Evolutionary conservation across 345 rosid species (phyloP), one percentile per base, ranked within the genome.

Genomic region (Arabidopsis thaliana): DNA sequence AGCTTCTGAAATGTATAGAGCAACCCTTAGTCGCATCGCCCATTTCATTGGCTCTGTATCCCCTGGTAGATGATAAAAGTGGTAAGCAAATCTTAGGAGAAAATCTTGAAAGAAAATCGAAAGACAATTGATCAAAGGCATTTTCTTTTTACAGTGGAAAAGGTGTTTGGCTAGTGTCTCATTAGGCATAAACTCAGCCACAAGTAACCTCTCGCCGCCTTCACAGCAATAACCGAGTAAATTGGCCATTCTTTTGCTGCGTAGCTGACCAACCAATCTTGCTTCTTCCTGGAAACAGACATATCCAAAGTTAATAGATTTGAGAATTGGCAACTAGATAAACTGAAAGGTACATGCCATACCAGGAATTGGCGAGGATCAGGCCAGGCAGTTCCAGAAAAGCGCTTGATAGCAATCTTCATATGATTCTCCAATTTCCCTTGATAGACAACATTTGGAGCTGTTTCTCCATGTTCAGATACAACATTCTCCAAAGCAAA

Each of bases 21-120:
- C 89, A 83, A 93, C 96, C 79, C 97, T 83, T 49, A 93, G 81
- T 65, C 97, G 86, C 97, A 93, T 93, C n/a, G 86, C 86, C 98
- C 98, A 91, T 81, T 84, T 86, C 96, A 93, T 88, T 5, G 98
- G 98, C 20, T 85, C 94, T 65, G 85, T 32, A 79, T 91, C 98
- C 97, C 98, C 98, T 93, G 81, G 34, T 23, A 28, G 30, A 60
- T 48, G n/a, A 8, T 7, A n/a, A 30, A 66, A 42, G 42, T 25
- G 20, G 2, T 16, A 38, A 38, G 60, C 37, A 67, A 51, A 52
- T 51, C 52, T 12, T 44, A 52, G 25, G 34, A 12, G 30, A 34
- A 13, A 16, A 41, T 50, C 41, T 25, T 10, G 38, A 57, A 8
- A 37, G 41, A 37, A 40, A 41, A 66, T 20, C 4, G 50, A 61